Evolutionary conservation across 345 rosid species (phyloP), one percentile per base, ranked within the genome.

Genomic region (Eucalyptus leucophloia): DNA sequence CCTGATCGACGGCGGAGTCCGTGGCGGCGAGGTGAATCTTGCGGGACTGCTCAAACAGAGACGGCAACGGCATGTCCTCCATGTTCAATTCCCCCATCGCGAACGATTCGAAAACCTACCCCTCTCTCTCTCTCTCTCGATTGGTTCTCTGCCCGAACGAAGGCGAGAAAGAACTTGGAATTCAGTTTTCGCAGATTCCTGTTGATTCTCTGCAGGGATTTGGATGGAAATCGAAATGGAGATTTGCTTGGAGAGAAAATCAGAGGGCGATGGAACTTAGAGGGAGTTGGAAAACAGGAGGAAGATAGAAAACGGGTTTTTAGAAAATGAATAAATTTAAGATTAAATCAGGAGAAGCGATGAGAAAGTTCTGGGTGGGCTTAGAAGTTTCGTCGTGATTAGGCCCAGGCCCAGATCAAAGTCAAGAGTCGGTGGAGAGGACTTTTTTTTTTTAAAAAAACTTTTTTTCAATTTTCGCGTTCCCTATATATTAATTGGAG

Each of bases 1-100:
- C 98, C 97, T 95, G 97, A 92, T 97, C 98, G 19, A 91, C 92
- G 83, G 93, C 56, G 58, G 97, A 95, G 37, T 95, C 97, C 23
- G 95, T 88, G 58, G 94, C 96, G n/a, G 90, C 89, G 10, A 86
- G 88, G 92, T 97, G 96, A 91, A 97, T 95, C 94, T 94, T 96
- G 83, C 95, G 95, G 65, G 98, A 95, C 93, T 94, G 94, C 34
- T 96, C 98, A 90, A 97, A 96, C 58, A 98, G 92, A 24, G 94
- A 91, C 28, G 98, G 94, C 62, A 98, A 92, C 40, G 98, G 90
- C 95, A 95, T 60, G 45, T 96, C 97, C 90, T 95, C 96, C 95
- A 90, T 93, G 47, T 92, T 91, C 87, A 56, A 23, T 87, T 93
- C 96, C 51, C 93, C 95, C 94, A 92, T 92, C 87, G 60, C 50